These are phyloP conservation scores for Citrus medica DNA, from an alignment of 345 rosid genomes.

Conservation along the genomic window DNA sequence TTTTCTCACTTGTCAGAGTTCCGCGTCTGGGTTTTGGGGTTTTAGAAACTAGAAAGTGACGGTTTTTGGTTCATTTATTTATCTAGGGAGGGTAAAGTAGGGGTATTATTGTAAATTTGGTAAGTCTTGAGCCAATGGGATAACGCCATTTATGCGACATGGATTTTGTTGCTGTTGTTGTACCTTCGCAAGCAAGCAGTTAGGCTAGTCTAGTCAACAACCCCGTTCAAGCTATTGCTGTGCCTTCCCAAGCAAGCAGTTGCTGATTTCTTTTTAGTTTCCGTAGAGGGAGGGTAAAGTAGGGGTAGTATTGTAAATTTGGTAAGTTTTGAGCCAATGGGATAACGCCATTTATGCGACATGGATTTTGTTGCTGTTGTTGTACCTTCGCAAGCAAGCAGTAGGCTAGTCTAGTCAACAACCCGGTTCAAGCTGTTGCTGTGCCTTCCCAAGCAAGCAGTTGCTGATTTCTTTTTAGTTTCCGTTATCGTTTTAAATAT, in stretches of 20 bases:
- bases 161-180: neutral
- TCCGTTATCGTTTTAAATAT: too few species aligned
- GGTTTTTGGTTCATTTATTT: neutral
- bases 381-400: too few species aligned
- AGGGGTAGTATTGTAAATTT: constrained; percentile 7
- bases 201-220: too few species aligned
- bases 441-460: too few species aligned
- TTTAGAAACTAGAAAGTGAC: neutral
- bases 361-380: neutral
- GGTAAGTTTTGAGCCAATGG: neutral
- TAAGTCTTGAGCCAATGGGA: neutral
- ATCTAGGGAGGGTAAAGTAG: neutral
- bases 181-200: too few species aligned
- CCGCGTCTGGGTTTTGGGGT: neutral
- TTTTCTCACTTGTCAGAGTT: neutral
- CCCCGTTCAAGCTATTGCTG: too few species aligned
- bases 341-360: neutral
- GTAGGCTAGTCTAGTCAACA: too few species aligned
- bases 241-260: too few species aligned
- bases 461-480: too few species aligned
- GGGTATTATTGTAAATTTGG: constrained; percentile 1
- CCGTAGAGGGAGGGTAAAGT: neutral
- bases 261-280: too few species aligned
- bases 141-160: neutral
- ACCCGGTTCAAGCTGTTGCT: too few species aligned